Evolutionary conservation across 495 filamentous ascomycete genomes (phyloP).

Genomic region (Penicillium simplicissimum): DNA sequence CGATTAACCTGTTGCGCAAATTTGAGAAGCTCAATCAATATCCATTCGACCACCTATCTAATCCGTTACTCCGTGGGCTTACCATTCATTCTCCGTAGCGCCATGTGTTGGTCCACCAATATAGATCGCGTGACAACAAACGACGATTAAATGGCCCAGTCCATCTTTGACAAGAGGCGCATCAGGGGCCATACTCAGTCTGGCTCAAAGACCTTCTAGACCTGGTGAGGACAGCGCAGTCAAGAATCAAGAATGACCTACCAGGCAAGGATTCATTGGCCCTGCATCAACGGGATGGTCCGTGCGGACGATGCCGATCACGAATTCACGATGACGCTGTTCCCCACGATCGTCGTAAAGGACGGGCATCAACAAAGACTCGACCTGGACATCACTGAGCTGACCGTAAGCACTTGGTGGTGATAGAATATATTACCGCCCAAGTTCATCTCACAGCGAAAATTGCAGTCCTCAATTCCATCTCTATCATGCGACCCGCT

Average conservation of each 20-base stretch:
- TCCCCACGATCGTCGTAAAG: not conserved
- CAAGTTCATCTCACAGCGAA: not conserved
- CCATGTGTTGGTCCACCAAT: slow-evolving; percentile 61
- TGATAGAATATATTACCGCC: not conserved
- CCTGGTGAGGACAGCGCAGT: not conserved
- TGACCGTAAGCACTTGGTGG: not conserved
- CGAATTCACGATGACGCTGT: not conserved
- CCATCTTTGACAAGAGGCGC: not conserved
- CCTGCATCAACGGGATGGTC: not conserved
- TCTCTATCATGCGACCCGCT: not conserved
- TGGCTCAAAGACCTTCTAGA: not conserved
- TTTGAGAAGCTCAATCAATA: not conserved
- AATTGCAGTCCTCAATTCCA: not conserved
- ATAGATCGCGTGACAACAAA: slow-evolving; percentile 84
- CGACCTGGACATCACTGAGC: no score
- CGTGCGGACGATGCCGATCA: not conserved
- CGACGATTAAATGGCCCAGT: slow-evolving; percentile 60
- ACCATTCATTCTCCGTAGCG: slow-evolving; percentile 66
- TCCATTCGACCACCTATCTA: no score
- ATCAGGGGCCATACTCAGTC: not conserved
- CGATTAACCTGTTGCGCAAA: slow-evolving; percentile 49
- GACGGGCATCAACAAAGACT: no score
- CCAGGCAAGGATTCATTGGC: not conserved
- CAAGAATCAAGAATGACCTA: not conserved
- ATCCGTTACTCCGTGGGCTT: slow-evolving; percentile 14